phyloP scores from a whole-genome alignment of 2,329 filamentous ascomycete species.

The Diaporthe aspalathi region DNA sequence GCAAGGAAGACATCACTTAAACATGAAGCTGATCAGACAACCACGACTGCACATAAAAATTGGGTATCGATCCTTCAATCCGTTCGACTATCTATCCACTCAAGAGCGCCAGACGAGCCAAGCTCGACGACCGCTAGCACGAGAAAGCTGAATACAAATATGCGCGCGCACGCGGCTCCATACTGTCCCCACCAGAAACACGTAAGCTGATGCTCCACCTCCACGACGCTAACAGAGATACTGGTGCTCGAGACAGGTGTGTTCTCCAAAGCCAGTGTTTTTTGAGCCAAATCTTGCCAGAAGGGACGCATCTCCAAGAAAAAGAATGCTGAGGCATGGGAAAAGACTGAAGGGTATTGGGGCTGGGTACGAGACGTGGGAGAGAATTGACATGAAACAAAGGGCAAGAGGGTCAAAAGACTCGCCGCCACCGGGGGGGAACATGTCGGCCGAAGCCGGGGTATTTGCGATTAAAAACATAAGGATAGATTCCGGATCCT shows the following conservation, averaged over 20 bases:
- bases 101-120: slow-evolving; percentile 10
- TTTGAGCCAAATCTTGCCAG: not conserved
- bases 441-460: slow-evolving; percentile 20
- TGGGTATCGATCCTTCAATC: slow-evolving; percentile 32
- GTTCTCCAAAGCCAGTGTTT: slow-evolving; percentile 21
- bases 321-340: slow-evolving; percentile 12
- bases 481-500: slow-evolving; percentile 26
- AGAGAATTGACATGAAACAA: not conserved
- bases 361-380: not conserved
- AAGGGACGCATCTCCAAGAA: slow-evolving; percentile 17
- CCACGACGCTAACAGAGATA: not conserved
- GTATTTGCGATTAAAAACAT: slow-evolving; percentile 35
- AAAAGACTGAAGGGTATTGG: slow-evolving; percentile 32
- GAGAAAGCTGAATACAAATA: slow-evolving; percentile 10
- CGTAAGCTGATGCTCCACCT: not conserved
- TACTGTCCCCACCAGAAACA: not conserved
- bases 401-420: not conserved
- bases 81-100: slow-evolving; percentile 26
- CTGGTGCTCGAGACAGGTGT: not conserved
- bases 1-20: not conserved
- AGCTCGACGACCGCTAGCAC: slow-evolving; percentile 1
- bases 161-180: slow-evolving; percentile 7
- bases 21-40: not conserved
- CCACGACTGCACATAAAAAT: not conserved
- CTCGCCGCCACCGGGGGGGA: not conserved